Evolutionary conservation across 129 eudicot genomes (phyloP), one percentile per base, ranked within the genome.

Genomic region (Oenanthe sinensis): DNA sequence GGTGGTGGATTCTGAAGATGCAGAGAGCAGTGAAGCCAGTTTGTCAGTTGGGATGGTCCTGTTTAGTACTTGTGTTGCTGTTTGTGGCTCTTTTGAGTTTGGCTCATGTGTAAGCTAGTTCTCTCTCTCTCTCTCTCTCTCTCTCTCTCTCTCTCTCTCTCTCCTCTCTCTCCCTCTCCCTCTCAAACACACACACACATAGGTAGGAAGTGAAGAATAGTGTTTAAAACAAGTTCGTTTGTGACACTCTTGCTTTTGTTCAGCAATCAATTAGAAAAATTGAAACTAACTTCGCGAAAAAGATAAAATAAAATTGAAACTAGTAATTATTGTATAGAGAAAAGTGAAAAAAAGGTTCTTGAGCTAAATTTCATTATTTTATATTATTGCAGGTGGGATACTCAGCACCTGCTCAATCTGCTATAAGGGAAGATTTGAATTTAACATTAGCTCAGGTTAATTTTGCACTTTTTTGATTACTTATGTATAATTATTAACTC

Each of bases 1-100:
- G 33, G 22, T 37, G 19, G 77, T 76, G 44, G 85, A 83, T n/a
- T 77, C 75, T 76, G 76, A 81, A 24, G 87, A 83, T 71, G 77
- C 69, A 10, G 79, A 79, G n/a, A 79, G 46, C 22, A 74, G 44
- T 52, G 45, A 79, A 39, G 76, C 13, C n/a, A 65, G 54, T 70
- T 87, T 79, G 54, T 87, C 97, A 6, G 84, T 93, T 79, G 76
- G 83, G 46, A 88, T 93, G 95, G 97, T 93, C 75, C 67, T 93
- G 76, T 52, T 93, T 8, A 85, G 91, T 69, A 93, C 98, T 30
- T 84, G 79, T 72, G 98, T 91, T 82, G 95, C 98, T 65, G 95
- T 93, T 81, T 93, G 97, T 85, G 97, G 98, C 14, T 93, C 98
- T 28, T 88, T 93, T 46, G 93, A 90, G 69, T 93, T 93, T 76